Conservation (phyloP, 2,329 filamentous ascomycete species). For the Pestalotiopsis sp. region DNA sequence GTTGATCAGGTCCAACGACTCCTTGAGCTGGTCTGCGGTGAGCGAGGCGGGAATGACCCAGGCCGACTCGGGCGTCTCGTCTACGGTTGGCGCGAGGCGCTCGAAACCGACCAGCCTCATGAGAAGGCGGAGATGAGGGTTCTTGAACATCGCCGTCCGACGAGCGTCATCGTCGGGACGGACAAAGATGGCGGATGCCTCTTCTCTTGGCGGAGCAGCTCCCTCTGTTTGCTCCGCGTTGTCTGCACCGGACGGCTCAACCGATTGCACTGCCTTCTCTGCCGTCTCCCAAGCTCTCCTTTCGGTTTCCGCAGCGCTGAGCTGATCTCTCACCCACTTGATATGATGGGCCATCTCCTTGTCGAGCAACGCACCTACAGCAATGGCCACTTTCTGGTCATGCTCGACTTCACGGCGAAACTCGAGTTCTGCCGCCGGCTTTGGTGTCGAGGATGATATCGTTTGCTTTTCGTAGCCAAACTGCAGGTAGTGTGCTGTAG, state of each 20-base stretch:
- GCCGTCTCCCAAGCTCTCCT: constrained; percentile 77
- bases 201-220: constrained; percentile 30
- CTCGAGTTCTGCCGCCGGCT: constrained; percentile 78
- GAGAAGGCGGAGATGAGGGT: constrained; percentile 82
- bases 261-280: constrained; percentile 58
- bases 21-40: constrained; percentile 65
- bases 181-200: constrained; percentile 54
- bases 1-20: constrained; percentile 72
- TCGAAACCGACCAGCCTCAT: constrained; percentile 76
- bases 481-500: constrained; percentile 84
- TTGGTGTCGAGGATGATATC: constrained; percentile 58
- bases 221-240: constrained; percentile 26
- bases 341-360: constrained; percentile 75
- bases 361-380: constrained; percentile 77
- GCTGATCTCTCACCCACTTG: constrained; percentile 77
- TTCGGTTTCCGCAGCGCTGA: constrained; percentile 70
- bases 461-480: constrained; percentile 86
- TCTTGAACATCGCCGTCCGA: constrained; percentile 80
- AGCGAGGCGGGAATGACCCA: constrained; percentile 77
- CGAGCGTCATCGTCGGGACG: constrained; percentile 66
- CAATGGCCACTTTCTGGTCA: constrained; percentile 76
- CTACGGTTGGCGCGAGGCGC: constrained; percentile 51
- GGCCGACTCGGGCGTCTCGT: constrained; percentile 73
- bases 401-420: constrained; percentile 72
- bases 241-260: constrained; percentile 32